A percentile compares a stretch with the other conserved stretches of the same genome.
These are phyloP conservation scores for Annulohypoxylon stygium DNA, from an alignment of 495 filamentous ascomycete species.

Conservation along the genomic window DNA sequence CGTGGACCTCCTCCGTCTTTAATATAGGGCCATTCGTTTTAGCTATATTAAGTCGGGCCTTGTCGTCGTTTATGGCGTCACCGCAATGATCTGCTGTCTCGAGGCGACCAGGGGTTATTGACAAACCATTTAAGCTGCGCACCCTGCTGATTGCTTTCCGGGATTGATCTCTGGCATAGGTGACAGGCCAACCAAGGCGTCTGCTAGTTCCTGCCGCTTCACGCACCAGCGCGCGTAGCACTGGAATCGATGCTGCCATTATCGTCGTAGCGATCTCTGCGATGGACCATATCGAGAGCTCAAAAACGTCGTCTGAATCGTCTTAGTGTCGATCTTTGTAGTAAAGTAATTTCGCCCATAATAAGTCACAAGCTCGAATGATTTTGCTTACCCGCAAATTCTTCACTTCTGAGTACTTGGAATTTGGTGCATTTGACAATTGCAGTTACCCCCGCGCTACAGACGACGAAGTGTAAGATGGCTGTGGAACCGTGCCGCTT, in stretches of 20 bases:
- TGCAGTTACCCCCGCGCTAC: constrained; percentile 49
- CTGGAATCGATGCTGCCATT: constrained; percentile 53
- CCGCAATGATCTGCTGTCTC: neutral
- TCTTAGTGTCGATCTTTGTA: neutral
- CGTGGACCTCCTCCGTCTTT: constrained; percentile 24
- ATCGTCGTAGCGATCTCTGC: constrained; percentile 53
- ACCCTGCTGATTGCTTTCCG: constrained; percentile 14
- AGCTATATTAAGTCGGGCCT: neutral
- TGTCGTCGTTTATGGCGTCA: constrained; percentile 11
- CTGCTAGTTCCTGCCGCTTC: constrained; percentile 16
- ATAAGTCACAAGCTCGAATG: neutral
- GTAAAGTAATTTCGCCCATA: neutral
- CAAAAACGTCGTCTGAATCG: constrained; percentile 46
- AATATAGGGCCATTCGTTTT: constrained; percentile 14
- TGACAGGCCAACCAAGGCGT: neutral
- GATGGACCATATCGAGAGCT: constrained; percentile 49
- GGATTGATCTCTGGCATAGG: constrained; percentile 9
- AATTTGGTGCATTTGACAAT: constrained; percentile 51
- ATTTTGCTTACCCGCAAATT: constrained; percentile 45
- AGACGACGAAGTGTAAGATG: neutral
- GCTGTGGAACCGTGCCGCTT: neutral
- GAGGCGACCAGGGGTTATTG: neutral
- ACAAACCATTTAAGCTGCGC: constrained; percentile 13
- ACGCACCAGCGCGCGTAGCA: constrained; percentile 49
- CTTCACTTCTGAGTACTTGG: constrained; percentile 30